Percentiles rank a stretch among this genome's conserved stretches.
Conservation (phyloP, 2,329 filamentous ascomycete genomes). For the Pseudogymnoascus sp. region DNA sequence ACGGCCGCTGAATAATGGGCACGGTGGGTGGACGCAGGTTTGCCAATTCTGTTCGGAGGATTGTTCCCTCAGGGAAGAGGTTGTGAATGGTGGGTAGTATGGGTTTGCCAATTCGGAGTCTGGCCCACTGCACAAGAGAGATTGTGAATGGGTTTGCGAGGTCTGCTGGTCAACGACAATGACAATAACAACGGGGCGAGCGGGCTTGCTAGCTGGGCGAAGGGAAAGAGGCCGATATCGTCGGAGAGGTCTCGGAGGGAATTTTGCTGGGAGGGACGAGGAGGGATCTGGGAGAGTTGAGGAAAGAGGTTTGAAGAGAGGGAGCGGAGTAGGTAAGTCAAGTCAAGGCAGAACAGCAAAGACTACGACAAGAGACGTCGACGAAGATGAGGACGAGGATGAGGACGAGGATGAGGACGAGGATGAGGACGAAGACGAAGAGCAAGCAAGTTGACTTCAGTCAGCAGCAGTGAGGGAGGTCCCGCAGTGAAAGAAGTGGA, state of each 20-base stretch:
- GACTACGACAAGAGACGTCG: not conserved
- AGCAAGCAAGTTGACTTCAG: not conserved
- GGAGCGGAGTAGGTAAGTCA: not conserved
- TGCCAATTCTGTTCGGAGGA: not conserved
- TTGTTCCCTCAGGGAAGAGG: not conserved
- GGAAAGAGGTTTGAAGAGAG: not conserved
- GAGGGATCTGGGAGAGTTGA: not conserved
- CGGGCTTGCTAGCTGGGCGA: not conserved
- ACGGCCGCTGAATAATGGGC: not conserved
- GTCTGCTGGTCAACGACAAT: not conserved
- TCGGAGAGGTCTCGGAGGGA: not conserved
- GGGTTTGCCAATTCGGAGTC: not conserved
- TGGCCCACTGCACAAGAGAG: not conserved
- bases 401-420: not conserved
- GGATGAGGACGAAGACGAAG: not conserved
- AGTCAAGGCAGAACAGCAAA: not conserved
- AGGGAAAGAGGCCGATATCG: not conserved
- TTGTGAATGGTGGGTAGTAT: not conserved
- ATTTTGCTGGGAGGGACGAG: not conserved
- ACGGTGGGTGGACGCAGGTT: not conserved
- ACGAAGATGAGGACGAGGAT: not conserved
- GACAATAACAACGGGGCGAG: not conserved
- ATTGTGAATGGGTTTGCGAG: slow-evolving; percentile 4
- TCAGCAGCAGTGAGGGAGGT: not conserved
- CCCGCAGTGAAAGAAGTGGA: not conserved